These are phyloP conservation scores for Lomentospora prolificans DNA, from an alignment of 2,329 filamentous ascomycete species.

Conservation along the genomic window DNA sequence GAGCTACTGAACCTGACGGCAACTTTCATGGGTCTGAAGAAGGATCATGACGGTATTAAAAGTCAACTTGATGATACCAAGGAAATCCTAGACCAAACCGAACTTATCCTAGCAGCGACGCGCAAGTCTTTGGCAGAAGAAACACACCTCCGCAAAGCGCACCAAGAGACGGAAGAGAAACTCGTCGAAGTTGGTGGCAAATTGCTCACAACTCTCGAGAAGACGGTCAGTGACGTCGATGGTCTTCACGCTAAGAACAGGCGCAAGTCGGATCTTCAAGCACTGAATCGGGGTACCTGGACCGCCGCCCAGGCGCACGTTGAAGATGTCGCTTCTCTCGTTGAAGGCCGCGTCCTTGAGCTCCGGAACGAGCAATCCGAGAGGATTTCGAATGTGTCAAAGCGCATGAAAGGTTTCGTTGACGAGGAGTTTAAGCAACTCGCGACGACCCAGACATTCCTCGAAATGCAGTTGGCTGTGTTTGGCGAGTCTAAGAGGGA, in stretches of 20 bases:
- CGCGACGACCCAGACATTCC: constrained; percentile 56
- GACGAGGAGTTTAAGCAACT: constrained; percentile 63
- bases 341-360: constrained; percentile 64
- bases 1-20: constrained; percentile 81
- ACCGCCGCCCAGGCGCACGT: constrained; percentile 66
- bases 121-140: constrained; percentile 71
- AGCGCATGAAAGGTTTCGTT: constrained; percentile 69
- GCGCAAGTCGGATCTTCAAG: constrained; percentile 75
- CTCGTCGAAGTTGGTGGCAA: constrained; percentile 64
- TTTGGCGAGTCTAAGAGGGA: constrained; percentile 61
- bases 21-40: constrained; percentile 79
- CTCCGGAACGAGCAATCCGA: constrained; percentile 65
- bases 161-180: constrained; percentile 73
- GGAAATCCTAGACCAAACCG: constrained; percentile 75
- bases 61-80: constrained; percentile 68
- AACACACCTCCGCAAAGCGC: constrained; percentile 66
- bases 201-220: constrained; percentile 67
- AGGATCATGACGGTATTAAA: constrained; percentile 74
- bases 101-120: constrained; percentile 71
- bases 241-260: constrained; percentile 79
- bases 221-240: constrained; percentile 70
- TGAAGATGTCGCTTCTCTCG: constrained; percentile 61
- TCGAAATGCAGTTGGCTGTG: constrained; percentile 57
- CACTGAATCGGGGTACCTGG: constrained; percentile 72
- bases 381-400: constrained; percentile 57